Base-by-base conservation (phyloP, 768 basidiomycete species). In the Amanita phalloides region DNA sequence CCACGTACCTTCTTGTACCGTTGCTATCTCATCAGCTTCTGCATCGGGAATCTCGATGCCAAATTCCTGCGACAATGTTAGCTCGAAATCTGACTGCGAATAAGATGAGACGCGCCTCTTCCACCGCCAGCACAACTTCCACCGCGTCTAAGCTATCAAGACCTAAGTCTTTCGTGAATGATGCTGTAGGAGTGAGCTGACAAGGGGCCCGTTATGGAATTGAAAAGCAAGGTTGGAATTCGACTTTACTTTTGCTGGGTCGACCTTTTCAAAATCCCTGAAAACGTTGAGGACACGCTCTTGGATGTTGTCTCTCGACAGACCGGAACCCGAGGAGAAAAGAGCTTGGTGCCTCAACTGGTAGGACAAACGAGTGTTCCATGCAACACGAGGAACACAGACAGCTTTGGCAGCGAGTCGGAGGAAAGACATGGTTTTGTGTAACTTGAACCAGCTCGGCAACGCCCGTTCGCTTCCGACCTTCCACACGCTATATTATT, bases 41-140 rank as follows among this genome's bases (percentile, higher is more conserved):
- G 79, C 84, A 62, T 99, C 96, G 13, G 96, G 95, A 62, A 99
- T 99, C 69, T 98, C 96, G 64, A 99, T 94, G 26, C 80, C 76
- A 66, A 99, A 99, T 63, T 98, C 96, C 91, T 98, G 60, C 33
- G 14, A 50, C 54, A 50, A 17, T 39, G 51, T 43, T 20, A n/a
- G 48, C 11, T 54, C 20, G 17, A 9, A 28, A 30, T 14, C 32
- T 45, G 28, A 51, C 32, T 26, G 51, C 38, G 51, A 47, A 39
- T 17, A 35, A 21, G 23, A 56, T 48, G 20, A 49, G 26, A 41
- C 63, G 21, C 58, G 82, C 86, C 80, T 93, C 96, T 71, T 99
- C 96, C 58, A 99, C 86, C 37, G 95, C 92, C 93, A 99, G 96
- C 60, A 98, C 90, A 25, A 97, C 93, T 68, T 99, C 96, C 17